phyloP scores from a whole-genome alignment of 2,329 filamentous ascomycete genomes.

The Diaporthe nobilis region DNA sequence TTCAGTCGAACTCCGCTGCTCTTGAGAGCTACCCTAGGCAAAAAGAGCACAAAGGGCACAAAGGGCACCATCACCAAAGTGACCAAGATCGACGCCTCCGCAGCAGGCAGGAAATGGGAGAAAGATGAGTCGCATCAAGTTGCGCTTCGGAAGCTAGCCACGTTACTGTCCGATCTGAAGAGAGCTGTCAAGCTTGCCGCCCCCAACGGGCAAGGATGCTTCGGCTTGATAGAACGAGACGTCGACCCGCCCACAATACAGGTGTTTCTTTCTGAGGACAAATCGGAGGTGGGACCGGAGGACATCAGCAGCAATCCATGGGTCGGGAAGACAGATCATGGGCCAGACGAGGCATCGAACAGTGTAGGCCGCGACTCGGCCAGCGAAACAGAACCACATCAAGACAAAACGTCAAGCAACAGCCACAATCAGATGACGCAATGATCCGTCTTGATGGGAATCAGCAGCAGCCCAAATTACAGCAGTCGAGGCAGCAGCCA shows the following conservation, averaged over 20 bases:
- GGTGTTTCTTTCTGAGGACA: neutral
- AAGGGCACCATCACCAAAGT: neutral
- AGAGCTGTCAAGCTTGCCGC: neutral
- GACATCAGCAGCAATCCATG: neutral
- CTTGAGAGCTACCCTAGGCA: neutral
- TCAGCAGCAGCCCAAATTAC: neutral
- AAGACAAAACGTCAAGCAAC: too few relatives aligned
- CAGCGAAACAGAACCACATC: too few relatives aligned
- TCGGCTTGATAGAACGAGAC: neutral
- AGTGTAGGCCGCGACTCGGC: neutral
- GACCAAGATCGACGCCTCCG: neutral
- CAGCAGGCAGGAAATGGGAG: neutral
- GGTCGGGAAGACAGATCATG: neutral
- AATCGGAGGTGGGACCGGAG: neutral
- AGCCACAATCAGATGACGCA: too few relatives aligned
- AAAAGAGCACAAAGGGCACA: too few relatives aligned
- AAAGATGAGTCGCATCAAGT: neutral
- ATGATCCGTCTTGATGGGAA: neutral
- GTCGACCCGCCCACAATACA: neutral
- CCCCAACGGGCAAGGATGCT: neutral
- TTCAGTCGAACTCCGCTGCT: neutral
- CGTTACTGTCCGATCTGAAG: slow-evolving; percentile 1
- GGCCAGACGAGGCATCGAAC: neutral
- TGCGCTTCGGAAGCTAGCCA: neutral
- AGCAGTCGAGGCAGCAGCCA: neutral